Base-by-base conservation (phyloP, 2,329 filamentous ascomycete genomes). In the Rhexocercosporidium sp. region DNA sequence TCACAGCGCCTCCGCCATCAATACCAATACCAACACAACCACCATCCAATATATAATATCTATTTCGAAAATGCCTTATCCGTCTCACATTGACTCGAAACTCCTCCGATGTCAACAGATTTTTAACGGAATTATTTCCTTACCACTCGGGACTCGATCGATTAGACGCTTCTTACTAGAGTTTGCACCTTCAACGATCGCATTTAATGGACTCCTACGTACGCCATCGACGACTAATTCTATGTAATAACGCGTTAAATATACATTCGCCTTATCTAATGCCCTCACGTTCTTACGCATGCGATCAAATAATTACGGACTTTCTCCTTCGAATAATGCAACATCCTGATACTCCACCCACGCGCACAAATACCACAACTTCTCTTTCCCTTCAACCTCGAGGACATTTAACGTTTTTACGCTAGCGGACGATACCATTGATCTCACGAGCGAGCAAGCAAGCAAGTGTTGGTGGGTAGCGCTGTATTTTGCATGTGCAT, bases 171-270 rank as follows among this genome's bases (percentile, higher is more conserved):
- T 66, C 62, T 66, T 69, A 54, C 64, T 71, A 71, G 70, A 73
- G 53, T 64, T 70, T 65, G 70, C 70, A 70, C 68, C 67, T 67
- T 65, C 61, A 62, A 72, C 69, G 69, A 72, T 22, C 49, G 65
- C 54, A 62, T 65, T 34, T 71, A 72, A 68, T 70, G 66, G 65
- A 64, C 59, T 66, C 66, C 65, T 66, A 56, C 34, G 47, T 39
- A 67, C 25, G 49, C 34, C 59, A 57, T 56, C 47, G 57, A 47
- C 59, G 49, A 63, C 64, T 31, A 34, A 65, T 67, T 53, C 41
- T 62, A 46, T 49, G 54, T 63, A 54, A 66, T 54, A 49, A 56
- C 46, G 37, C 22, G 39, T 59, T 66, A 31, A 18, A 57, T 34
- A 49, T 59, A 3, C 59, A 39, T 62, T 46, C 64, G 41, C 39